Conservation (phyloP, 495 filamentous ascomycete species). For the Haplographium delicatum region DNA sequence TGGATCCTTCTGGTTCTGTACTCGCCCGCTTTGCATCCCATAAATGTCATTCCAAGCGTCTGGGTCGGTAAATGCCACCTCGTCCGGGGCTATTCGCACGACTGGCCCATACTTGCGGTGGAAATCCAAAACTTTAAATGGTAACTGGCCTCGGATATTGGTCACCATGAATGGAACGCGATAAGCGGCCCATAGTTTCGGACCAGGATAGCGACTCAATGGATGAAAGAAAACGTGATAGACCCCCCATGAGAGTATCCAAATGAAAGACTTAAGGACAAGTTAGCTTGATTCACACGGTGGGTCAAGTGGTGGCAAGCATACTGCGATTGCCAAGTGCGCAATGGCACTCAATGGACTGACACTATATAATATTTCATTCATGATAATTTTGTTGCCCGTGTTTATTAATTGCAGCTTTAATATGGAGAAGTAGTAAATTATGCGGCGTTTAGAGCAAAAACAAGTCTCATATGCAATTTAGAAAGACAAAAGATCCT, state of each 20-base stretch:
- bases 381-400: not conserved
- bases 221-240: conserved; percentile 49
- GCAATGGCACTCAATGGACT: not conserved
- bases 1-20: conserved; percentile 7
- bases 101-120: conserved; percentile 49
- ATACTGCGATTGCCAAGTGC: not conserved
- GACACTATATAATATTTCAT: not conserved
- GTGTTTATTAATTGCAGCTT: not conserved
- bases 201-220: conserved; percentile 43
- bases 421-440: not conserved
- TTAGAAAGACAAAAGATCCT: not conserved
- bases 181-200: conserved; percentile 26
- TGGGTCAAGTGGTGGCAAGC: not conserved
- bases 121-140: conserved; percentile 27
- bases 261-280: not conserved
- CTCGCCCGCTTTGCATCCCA: conserved; percentile 4
- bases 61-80: conserved; percentile 35
- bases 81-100: conserved; percentile 49
- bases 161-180: not conserved
- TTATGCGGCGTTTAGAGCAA: not conserved
- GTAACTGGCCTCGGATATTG: conserved; percentile 18
- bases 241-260: conserved; percentile 5
- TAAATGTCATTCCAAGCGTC: conserved; percentile 16
- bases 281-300: not conserved
- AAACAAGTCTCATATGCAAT: not conserved